Conservation (phyloP, 2,329 filamentous ascomycete genomes). For the Fusarium avenaceum region DNA sequence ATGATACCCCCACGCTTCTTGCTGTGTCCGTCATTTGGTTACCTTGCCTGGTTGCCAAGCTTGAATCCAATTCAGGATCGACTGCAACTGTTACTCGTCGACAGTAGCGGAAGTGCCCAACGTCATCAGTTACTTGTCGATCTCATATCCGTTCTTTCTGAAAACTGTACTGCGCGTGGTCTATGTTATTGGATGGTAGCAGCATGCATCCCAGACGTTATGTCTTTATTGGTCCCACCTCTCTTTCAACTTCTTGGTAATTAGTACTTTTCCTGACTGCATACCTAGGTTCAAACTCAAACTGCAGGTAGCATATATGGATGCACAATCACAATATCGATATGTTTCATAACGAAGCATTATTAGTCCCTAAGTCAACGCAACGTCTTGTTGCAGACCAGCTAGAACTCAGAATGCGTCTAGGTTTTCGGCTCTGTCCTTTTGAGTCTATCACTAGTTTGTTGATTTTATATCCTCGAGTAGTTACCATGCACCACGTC, state of each 20-base stretch:
- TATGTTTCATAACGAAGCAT: conserved; percentile 23
- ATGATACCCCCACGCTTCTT: conserved; percentile 28
- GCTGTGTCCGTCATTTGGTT: neutral
- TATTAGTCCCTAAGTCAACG: conserved; percentile 24
- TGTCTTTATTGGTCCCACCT: conserved; percentile 5
- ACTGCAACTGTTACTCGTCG: conserved; percentile 14
- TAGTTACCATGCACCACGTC: neutral
- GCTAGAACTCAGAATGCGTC: conserved; percentile 4
- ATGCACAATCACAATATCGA: neutral
- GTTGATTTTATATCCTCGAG: neutral
- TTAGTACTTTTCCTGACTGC: neutral
- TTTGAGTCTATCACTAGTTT: neutral
- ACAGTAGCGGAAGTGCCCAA: conserved; percentile 9
- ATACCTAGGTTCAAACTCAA: neutral
- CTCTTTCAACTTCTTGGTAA: conserved; percentile 1
- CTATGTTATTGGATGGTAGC: conserved; percentile 5
- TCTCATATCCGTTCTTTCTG: conserved; percentile 13
- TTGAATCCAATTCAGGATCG: conserved; percentile 3
- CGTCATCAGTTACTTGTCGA: conserved; percentile 28
- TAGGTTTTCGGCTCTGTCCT: neutral
- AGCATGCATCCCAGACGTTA: neutral
- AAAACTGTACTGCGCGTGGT: conserved; percentile 13
- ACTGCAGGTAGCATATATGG: neutral
- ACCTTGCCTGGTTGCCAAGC: neutral
- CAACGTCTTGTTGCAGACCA: conserved; percentile 16